phyloP scores from a whole-genome alignment of 1,139 yeast genomes.

The Pichia sp. region DNA sequence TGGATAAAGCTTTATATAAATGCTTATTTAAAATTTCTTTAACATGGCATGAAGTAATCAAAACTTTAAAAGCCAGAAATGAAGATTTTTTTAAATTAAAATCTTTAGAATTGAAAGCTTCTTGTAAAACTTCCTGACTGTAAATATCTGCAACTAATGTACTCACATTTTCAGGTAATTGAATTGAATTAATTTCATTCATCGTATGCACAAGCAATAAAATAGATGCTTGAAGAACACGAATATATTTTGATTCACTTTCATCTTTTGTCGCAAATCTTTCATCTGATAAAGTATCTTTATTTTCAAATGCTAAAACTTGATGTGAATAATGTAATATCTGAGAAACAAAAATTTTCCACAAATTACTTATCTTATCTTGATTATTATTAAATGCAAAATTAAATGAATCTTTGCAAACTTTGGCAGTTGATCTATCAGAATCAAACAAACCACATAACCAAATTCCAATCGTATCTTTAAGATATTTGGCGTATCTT shows the following conservation, averaged over 20 bases:
- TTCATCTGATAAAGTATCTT: constrained; percentile 66
- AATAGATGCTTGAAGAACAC: constrained; percentile 51
- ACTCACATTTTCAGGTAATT: constrained; percentile 23
- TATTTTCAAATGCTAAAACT: constrained; percentile 49
- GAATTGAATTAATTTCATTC: constrained; percentile 7
- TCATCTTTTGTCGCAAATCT: constrained; percentile 66
- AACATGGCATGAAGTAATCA: constrained; percentile 15
- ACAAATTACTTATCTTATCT: constrained; percentile 53
- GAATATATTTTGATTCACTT: constrained; percentile 55
- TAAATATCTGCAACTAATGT: constrained; percentile 28
- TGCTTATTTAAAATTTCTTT: constrained; percentile 24
- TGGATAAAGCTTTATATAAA: constrained; percentile 41
- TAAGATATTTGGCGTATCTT: constrained; percentile 54
- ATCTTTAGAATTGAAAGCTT: constrained; percentile 35
- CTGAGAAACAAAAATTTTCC: constrained; percentile 52
- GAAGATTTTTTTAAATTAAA: constrained; percentile 43
- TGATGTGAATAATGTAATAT: constrained; percentile 51
- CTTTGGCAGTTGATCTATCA: constrained; percentile 53
- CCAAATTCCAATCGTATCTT: constrained; percentile 68
- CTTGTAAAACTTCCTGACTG: constrained; percentile 40
- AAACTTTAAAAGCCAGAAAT: constrained; percentile 33
- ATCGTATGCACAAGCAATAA: constrained; percentile 35
- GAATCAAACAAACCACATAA: constrained; percentile 63
- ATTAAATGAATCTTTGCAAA: constrained; percentile 43
- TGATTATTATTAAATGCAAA: constrained; percentile 51